phyloP scores from a whole-genome alignment of 805 yeast genomes.

The Kregervanrija delftensis region DNA sequence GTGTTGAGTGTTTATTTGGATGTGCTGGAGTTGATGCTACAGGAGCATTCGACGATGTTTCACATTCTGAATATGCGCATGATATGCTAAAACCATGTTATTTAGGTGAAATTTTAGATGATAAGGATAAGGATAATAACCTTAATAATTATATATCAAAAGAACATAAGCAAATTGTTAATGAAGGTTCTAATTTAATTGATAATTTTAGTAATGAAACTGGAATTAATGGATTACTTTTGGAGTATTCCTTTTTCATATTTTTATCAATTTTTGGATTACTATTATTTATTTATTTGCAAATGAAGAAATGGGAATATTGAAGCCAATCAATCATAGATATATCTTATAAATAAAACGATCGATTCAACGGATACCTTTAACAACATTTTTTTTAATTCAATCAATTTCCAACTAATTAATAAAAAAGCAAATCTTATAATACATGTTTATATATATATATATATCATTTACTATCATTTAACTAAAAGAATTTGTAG shows the following conservation, averaged over 20 bases:
- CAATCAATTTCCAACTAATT: too few species aligned
- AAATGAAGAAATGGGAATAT: slow-evolving; percentile 22
- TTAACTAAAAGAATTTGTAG: too few species aligned
- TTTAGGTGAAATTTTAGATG: slow-evolving; percentile 46
- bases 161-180: neutral
- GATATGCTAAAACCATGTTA: slow-evolving; percentile 78
- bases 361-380: too few species aligned
- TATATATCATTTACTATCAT: too few species aligned
- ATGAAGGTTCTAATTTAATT: slow-evolving; percentile 1
- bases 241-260: slow-evolving; percentile 9
- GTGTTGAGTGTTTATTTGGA: slow-evolving; percentile 73
- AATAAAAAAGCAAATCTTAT: too few species aligned
- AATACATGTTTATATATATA: too few species aligned
- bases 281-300: slow-evolving; percentile 22
- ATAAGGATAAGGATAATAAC: neutral
- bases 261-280: slow-evolving; percentile 22
- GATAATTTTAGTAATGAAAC: slow-evolving; percentile 6
- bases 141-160: too few species aligned
- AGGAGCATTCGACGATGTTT: slow-evolving; percentile 55
- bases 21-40: slow-evolving; percentile 80
- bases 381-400: too few species aligned
- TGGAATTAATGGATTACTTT: neutral
- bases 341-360: too few species aligned
- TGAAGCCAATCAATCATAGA: neutral
- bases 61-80: slow-evolving; percentile 78